Conservation (phyloP, 441 rosid species). For the Populus hybrid region DNA sequence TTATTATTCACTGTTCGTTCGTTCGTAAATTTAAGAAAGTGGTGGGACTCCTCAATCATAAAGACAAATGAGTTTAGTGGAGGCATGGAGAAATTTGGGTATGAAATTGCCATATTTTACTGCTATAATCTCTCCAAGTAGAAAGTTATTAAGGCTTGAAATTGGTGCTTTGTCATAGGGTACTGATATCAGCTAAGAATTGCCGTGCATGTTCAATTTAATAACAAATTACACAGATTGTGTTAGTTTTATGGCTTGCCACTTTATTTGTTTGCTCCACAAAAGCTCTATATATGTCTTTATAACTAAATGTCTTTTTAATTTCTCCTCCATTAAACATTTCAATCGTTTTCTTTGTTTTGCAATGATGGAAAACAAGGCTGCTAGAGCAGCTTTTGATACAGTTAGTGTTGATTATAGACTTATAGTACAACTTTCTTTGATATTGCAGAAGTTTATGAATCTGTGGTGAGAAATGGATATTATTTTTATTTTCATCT, state of each 20-base stretch:
- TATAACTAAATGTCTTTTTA: not conserved
- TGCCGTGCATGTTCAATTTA: not conserved
- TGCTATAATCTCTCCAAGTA: too few species aligned
- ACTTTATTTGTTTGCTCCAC: not conserved
- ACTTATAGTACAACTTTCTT: conserved; percentile 57
- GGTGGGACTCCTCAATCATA: too few species aligned
- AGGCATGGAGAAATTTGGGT: too few species aligned
- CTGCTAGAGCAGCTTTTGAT: conserved; percentile 76
- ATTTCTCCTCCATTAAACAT: not conserved
- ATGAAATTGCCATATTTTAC: too few species aligned
- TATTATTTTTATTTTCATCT: conserved; percentile 1
- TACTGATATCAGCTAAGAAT: too few species aligned
- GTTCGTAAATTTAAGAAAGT: too few species aligned
- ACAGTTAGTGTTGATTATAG: conserved; percentile 43
- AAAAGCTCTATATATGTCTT: not conserved
- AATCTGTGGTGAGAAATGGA: conserved; percentile 51
- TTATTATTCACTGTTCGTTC: too few species aligned
- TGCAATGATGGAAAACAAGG: conserved; percentile 52
- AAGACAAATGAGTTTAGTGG: too few species aligned
- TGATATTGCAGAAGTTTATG: conserved; percentile 94
- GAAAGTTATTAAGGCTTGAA: too few species aligned
- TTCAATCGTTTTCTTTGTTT: not conserved
- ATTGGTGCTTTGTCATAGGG: too few species aligned
- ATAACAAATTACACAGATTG: not conserved
- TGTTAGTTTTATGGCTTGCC: not conserved